Evolutionary conservation across 2,329 filamentous ascomycete species (phyloP), one percentile per base, ranked within the genome.

Genomic region (Aspergillus ustus): DNA sequence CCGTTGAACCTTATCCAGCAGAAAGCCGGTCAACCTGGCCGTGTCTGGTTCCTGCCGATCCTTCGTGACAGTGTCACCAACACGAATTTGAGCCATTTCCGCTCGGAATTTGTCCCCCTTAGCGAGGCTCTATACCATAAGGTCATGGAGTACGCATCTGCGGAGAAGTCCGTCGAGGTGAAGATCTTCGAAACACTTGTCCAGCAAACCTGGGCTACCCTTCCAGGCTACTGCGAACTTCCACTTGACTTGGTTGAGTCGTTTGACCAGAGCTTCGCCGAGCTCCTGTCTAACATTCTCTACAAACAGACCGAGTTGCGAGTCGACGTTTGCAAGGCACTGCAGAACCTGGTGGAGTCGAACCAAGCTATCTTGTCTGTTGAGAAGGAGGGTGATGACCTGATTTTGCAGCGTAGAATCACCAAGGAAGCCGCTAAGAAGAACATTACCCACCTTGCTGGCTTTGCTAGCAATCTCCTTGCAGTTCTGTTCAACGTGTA

Each of bases 401-500:
- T 96, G 22, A 82, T 95, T 40, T 82, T 92, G 13, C 91, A 94
- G 73, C 90, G 90, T 70, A 85, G 93, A 53, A 86, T 97, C 15
- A 88, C 90, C 4, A 93, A 90, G 73, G 85, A 83, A 4, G 83
- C 88, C 44, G 94, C 95, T 0, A 82, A 87, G 74, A 89, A 89
- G 77, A 97, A 97, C 73, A 80, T 98, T 44, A 81, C 87, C n/a
- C 89, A 96, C 74, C 83, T 99, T 13, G 88, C 91, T 17, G 81
- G 82, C 1, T 93, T 95, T 72, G 85, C 94, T 1, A 90, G 90
- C 63, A 98, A 98, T 71, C 86, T 99, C 78, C 86, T 99, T 46
- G 93, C 95, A 7, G 94, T 98, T 0, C 82, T 99, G n/a, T 98
- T 99, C 84, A 99, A 99, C 74, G 94, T 99, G 49, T 99, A 99